Evolutionary conservation across 1,139 yeast species (phyloP).

Genomic region (Blastobotrys persicus): DNA sequence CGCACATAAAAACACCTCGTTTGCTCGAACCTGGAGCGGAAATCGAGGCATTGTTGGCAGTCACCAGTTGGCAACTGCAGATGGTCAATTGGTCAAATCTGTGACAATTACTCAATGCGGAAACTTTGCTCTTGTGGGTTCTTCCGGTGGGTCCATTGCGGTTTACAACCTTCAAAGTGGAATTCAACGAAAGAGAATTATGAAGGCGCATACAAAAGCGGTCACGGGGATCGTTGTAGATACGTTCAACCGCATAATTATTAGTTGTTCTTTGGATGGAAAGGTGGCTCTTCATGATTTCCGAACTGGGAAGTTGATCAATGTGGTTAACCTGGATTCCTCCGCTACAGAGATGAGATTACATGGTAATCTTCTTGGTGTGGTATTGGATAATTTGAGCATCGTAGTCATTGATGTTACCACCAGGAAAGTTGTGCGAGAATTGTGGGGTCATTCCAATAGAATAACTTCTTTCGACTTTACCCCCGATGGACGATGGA

Average conservation of each 20-base stretch:
- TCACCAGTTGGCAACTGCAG: constrained; percentile 66
- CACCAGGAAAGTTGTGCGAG: constrained; percentile 81
- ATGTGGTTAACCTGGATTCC: constrained; percentile 66
- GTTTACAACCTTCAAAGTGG: constrained; percentile 94
- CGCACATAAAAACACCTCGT: constrained; percentile 77
- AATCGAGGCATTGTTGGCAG: constrained; percentile 77
- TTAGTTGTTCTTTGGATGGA: constrained; percentile 88
- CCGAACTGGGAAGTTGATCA: constrained; percentile 63
- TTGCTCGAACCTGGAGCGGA: constrained; percentile 94
- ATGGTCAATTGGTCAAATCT: constrained; percentile 75
- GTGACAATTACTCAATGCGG: constrained; percentile 91
- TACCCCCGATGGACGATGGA: constrained; percentile 95
- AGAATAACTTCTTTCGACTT: constrained; percentile 87
- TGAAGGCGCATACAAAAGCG: constrained; percentile 65
- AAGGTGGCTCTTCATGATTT: constrained; percentile 85
- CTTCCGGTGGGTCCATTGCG: constrained; percentile 82
- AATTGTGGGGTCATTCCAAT: constrained; percentile 85
- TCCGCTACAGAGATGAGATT: constrained; percentile 76
- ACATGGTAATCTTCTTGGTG: constrained; percentile 80
- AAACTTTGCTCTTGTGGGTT: constrained; percentile 92
- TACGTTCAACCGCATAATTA: constrained; percentile 84
- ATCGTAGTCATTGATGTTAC: constrained; percentile 79
- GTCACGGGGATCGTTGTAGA: constrained; percentile 90
- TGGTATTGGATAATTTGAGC: constrained; percentile 82
- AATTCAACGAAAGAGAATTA: constrained; percentile 56